A percentile compares a stretch with the other conserved stretches of the same genome.
These are phyloP conservation scores for Geum urbanum DNA, from an alignment of 306 rosid genomes.

Conservation along the genomic window DNA sequence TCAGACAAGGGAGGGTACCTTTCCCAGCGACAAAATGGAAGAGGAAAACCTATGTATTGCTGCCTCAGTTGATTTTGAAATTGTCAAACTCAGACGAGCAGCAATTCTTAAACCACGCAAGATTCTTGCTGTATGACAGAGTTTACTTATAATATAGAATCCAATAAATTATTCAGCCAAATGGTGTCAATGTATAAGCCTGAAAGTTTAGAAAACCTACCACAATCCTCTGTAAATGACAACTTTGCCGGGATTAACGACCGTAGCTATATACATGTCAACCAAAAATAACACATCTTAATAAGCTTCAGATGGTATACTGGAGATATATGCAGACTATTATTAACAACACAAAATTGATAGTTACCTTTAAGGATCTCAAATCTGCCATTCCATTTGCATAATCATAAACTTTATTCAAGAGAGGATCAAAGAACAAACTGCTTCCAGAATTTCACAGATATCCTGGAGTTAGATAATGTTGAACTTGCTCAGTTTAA, in stretches of 20 bases:
- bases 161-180: slow-evolving; percentile 24
- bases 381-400: slow-evolving; percentile 43
- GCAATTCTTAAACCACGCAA: slow-evolving; percentile 92
- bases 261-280: slow-evolving; percentile 38
- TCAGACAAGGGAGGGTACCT: slow-evolving; percentile 26
- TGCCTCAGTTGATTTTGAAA: slow-evolving; percentile 51
- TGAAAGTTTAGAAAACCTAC: slow-evolving; percentile 45
- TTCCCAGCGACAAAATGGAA: slow-evolving; percentile 29
- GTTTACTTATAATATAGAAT: slow-evolving; percentile 23
- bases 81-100: slow-evolving; percentile 81
- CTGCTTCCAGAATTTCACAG: slow-evolving; percentile 53
- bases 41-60: slow-evolving; percentile 40
- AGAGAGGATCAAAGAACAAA: slow-evolving; percentile 79
- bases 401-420: slow-evolving; percentile 42
- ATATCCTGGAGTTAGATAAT: slow-evolving; percentile 23
- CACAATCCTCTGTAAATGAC: slow-evolving; percentile 82
- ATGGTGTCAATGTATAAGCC: slow-evolving; percentile 22
- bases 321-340: not conserved
- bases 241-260: slow-evolving; percentile 62
- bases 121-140: slow-evolving; percentile 65
- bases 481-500: not conserved
- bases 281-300: slow-evolving; percentile 17
- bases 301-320: slow-evolving; percentile 2
- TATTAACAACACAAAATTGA: not conserved
- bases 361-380: slow-evolving; percentile 41